Percentiles rank a stretch among this genome's conserved stretches.
These are phyloP conservation scores for Starmerella lactis-condensi DNA, from an alignment of 805 yeast genomes.

Conservation along the genomic window DNA sequence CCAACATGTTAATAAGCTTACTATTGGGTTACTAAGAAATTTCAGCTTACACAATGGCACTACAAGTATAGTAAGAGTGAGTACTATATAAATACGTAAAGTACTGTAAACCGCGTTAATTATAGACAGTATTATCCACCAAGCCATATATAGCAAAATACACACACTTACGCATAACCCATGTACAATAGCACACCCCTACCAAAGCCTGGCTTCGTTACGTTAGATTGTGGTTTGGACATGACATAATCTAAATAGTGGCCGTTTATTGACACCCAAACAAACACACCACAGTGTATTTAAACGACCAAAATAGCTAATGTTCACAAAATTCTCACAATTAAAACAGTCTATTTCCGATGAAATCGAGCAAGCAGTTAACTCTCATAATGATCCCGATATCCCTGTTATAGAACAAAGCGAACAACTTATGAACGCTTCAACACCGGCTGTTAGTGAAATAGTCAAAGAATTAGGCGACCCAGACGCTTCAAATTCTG, in stretches of 20 bases:
- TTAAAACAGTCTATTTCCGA: conserved; percentile 45
- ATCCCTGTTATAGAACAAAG: conserved; percentile 14
- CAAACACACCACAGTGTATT: neutral
- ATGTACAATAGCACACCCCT: neutral
- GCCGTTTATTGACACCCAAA: neutral
- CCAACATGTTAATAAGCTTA: too few relatives aligned
- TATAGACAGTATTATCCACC: neutral
- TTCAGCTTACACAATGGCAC: too few relatives aligned
- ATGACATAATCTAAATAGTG: too few relatives aligned
- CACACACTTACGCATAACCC: neutral
- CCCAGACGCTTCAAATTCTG: neutral
- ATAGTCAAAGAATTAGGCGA: conserved; percentile 6
- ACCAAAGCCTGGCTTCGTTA: neutral
- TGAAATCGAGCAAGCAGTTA: conserved; percentile 31
- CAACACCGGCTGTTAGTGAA: conserved; percentile 14
- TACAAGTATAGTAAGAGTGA: too few relatives aligned
- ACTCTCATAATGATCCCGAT: conserved; percentile 8
- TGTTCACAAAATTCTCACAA: conserved; percentile 44
- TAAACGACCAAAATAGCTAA: conserved; percentile 1
- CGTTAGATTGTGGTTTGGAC: too few relatives aligned
- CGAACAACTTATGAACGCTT: conserved; percentile 11
- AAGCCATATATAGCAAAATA: neutral
- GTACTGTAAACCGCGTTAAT: too few relatives aligned
- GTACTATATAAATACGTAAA: too few relatives aligned
- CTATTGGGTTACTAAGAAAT: too few relatives aligned